Evolutionary conservation across 768 basidiomycete species (phyloP), one percentile per base, ranked within the genome.

Genomic region (Tulasnella sp.): DNA sequence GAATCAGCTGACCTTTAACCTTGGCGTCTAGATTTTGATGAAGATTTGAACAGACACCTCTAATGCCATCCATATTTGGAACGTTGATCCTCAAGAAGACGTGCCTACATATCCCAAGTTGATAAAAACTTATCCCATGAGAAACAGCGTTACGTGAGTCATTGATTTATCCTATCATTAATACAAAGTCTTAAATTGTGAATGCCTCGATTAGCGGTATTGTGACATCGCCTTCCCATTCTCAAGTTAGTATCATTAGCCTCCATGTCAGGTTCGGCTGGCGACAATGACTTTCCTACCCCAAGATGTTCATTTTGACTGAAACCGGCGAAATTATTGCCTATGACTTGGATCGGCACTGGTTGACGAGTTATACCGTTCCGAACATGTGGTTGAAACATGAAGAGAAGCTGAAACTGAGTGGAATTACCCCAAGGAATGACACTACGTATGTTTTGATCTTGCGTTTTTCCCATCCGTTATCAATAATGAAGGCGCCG

Each of bases 381-480:
- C 79, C 80, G 2, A 88, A 89, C 59, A 67, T 82, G 58, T 92
- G 88, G 90, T 69, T 68, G 19, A 57, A 76, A 27, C 79, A 85
- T 58, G 78, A 84, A 62, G 73, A 80, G 74, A 74, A 66, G 63
- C 69, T 60, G 70, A 22, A 66, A 66, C 63, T 69, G 64, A 59
- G 70, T 58, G 42, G 64, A 47, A 57, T 54, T 58, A 19, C 59
- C 48, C 37, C 58, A 56, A 45, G 62, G 60, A n/a, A n/a, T n/a
- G n/a, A n/a, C n/a, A n/a, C n/a, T n/a, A n/a, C n/a, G n/a, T n/a
- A n/a, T n/a, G n/a, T n/a, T n/a, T n/a, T n/a, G n/a, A 34, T 67
- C 68, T 74, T 76, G 60, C 55, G 66, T 63, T 13, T 25, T 20
- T 34, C 10, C 19, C 40, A 25, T 20, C 40, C 29, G 13, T 27